Conservation (phyloP, 768 basidiomycete genomes). For the Amanita pseudoporphyria region DNA sequence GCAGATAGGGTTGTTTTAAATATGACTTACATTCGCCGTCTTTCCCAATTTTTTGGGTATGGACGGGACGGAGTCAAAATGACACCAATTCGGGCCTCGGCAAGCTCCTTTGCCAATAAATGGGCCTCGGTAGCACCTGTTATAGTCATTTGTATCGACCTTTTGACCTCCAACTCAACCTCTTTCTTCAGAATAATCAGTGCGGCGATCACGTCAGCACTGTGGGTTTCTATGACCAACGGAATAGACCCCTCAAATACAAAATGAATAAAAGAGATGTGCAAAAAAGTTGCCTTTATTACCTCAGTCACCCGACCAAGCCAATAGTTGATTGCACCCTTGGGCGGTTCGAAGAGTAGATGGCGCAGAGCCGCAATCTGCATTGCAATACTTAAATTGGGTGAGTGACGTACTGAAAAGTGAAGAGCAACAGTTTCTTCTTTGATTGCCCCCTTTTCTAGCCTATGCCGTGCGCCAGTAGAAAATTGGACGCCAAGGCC, state of each 20-base stretch:
- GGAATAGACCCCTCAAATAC: slow-evolving; percentile 51
- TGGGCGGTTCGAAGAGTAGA: slow-evolving; percentile 39
- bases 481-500: slow-evolving; percentile 65
- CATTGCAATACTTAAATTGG: slow-evolving; percentile 60
- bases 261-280: background rate
- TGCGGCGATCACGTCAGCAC: slow-evolving; percentile 76
- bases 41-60: slow-evolving; percentile 70
- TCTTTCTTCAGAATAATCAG: slow-evolving; percentile 62
- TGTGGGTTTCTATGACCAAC: slow-evolving; percentile 65
- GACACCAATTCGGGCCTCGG: slow-evolving; percentile 34
- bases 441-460: slow-evolving; percentile 53
- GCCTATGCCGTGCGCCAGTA: slow-evolving; percentile 45
- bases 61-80: slow-evolving; percentile 48
- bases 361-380: slow-evolving; percentile 67
- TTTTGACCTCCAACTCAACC: slow-evolving; percentile 37
- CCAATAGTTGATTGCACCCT: slow-evolving; percentile 30
- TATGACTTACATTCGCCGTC: slow-evolving; percentile 48
- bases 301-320: slow-evolving; percentile 39
- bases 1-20: background rate
- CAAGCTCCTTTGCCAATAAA: slow-evolving; percentile 61
- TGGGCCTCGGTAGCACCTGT: slow-evolving; percentile 60
- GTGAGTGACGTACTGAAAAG: slow-evolving; percentile 43
- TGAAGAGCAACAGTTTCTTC: slow-evolving; percentile 61
- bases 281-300: slow-evolving; percentile 7
- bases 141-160: slow-evolving; percentile 46